A percentile compares a stretch with the other conserved stretches of the same genome.
Evolutionary conservation across 768 basidiomycete species (phyloP).

Genomic region (Russula ochroleuca): DNA sequence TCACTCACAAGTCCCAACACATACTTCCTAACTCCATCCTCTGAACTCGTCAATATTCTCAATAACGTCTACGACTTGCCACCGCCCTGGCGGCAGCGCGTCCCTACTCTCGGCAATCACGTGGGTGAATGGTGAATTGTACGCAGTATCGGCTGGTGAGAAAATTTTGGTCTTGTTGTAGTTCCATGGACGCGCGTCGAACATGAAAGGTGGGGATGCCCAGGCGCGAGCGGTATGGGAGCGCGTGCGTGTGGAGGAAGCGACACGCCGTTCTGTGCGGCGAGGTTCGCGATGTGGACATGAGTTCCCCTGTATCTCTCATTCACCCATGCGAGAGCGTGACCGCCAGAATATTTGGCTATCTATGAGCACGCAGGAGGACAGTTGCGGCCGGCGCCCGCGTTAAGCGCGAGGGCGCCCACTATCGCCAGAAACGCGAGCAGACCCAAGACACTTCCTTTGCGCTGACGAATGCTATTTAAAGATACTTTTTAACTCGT

Average conservation of each 20-base stretch:
- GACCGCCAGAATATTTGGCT: slow-evolving; percentile 86
- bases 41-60: slow-evolving; percentile 46
- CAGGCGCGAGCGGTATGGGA: slow-evolving; percentile 43
- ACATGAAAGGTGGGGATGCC: slow-evolving; percentile 23
- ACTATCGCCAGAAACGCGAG: slow-evolving; percentile 45
- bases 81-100: slow-evolving; percentile 33
- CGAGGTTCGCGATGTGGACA: slow-evolving; percentile 79
- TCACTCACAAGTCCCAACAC: slow-evolving; percentile 31
- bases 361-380: slow-evolving; percentile 54
- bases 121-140: slow-evolving; percentile 50
- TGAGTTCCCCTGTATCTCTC: slow-evolving; percentile 43
- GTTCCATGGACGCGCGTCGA: slow-evolving; percentile 42
- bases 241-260: slow-evolving; percentile 70
- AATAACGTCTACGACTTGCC: slow-evolving; percentile 45
- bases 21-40: slow-evolving; percentile 37
- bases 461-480: slow-evolving; percentile 47
- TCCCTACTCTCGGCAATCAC: slow-evolving; percentile 49
- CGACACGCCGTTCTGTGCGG: slow-evolving; percentile 86
- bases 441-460: slow-evolving; percentile 43
- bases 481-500: neutral
- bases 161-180: slow-evolving; percentile 84
- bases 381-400: slow-evolving; percentile 47
- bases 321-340: slow-evolving; percentile 64
- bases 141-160: slow-evolving; percentile 39
- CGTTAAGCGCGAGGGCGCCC: slow-evolving; percentile 52